Base-by-base conservation (phyloP, 2,329 filamentous ascomycete genomes). In the Paraphaeosphaeria minitans region DNA sequence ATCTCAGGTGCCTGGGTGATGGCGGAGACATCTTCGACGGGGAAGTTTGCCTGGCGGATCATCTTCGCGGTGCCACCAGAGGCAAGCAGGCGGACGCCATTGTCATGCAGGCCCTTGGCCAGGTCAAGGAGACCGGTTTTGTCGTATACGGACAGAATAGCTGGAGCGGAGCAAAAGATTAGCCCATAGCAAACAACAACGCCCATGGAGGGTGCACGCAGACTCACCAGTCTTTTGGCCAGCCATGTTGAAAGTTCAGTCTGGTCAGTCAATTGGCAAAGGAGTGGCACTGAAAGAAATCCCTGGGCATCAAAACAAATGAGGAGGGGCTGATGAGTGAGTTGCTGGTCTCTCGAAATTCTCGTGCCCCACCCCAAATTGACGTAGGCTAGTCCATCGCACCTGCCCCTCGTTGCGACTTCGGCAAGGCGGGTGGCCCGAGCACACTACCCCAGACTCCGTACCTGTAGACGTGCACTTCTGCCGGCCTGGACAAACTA, bases 71-170 rank as follows among this genome's bases (percentile, higher is more conserved):
- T 99, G 70, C 95, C 95, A 60, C 95, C 95, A 58, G 94, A 98
- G 55, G 95, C 95, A 58, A 99, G 85, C 66, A 99, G 89, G 68
- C 76, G 71, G 47, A 77, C 74, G 53, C 70, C 70, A 53, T 69
- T 67, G 64, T 77, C 73, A 52, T 75, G 69, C 49, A 77, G 72
- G 50, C 74, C 74, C 58, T 77, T 77, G 45, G 74, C 74, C 53
- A 77, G 66, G 66, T 77, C 74, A 46, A 77, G 68, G 16, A 77
- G 72, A 58, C 75, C 95, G 57, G 94, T 98, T 88, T 99, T 99
- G 85, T 99, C 92, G 78, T 95, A 98, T 83, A 98, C 95, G 66
- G 94, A 98, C 77, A 99, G 85, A 75, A 99, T 98, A 67, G 95
- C 95, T 81, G 59, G 12, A 21, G 16, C 5, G 5, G 12, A 21